phyloP scores from a whole-genome alignment of 768 basidiomycete species.

The Artomyces pyxidatus region DNA sequence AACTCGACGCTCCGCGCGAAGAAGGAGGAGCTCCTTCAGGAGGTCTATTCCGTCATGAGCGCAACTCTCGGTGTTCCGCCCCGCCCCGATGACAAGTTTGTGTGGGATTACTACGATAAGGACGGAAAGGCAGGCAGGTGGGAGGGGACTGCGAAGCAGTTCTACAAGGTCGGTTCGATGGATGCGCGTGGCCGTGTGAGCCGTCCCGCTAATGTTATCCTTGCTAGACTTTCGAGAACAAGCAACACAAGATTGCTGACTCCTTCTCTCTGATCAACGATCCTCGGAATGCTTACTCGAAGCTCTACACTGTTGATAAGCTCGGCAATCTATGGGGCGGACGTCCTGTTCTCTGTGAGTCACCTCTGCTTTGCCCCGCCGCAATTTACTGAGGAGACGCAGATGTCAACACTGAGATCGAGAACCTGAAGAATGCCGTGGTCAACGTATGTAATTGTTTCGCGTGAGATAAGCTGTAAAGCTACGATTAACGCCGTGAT shows the following conservation, averaged over 20 bases:
- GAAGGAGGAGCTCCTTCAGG: constrained; percentile 80
- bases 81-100: constrained; percentile 56
- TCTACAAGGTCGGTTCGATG: constrained; percentile 40
- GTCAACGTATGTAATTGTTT: constrained; percentile 54
- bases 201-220: constrained; percentile 8
- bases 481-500: background rate
- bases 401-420: constrained; percentile 88
- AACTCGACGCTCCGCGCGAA: constrained; percentile 57
- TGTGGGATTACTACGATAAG: constrained; percentile 85
- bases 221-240: constrained; percentile 19
- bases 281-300: constrained; percentile 76
- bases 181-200: constrained; percentile 10
- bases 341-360: constrained; percentile 74
- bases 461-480: background rate
- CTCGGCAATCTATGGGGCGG: constrained; percentile 92
- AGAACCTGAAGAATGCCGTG: constrained; percentile 73
- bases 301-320: constrained; percentile 86
- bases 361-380: background rate
- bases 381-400: constrained; percentile 2
- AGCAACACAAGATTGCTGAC: constrained; percentile 32
- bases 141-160: constrained; percentile 77
- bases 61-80: constrained; percentile 87
- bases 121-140: constrained; percentile 68
- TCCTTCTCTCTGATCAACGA: constrained; percentile 94
- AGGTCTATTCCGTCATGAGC: constrained; percentile 77